Conservation (phyloP, 495 filamentous ascomycete genomes). For the Penicillium soppii region DNA sequence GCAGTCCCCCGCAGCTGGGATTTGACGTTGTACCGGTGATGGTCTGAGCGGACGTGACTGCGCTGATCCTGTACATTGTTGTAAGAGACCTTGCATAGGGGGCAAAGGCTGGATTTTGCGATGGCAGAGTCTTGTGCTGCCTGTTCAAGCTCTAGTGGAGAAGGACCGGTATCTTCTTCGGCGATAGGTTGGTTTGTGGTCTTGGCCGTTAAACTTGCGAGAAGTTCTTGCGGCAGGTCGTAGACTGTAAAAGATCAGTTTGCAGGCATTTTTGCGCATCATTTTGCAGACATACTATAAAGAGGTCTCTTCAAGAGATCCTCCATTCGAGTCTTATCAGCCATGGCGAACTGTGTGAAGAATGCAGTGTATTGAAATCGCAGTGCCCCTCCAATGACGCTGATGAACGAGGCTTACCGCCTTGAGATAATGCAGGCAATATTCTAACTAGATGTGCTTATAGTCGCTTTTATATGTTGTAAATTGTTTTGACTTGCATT, state of each 20-base stretch:
- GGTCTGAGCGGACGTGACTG: slow-evolving; percentile 83
- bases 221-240: slow-evolving; percentile 77
- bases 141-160: slow-evolving; percentile 20
- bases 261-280: neutral
- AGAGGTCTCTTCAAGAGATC: slow-evolving; percentile 62
- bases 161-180: slow-evolving; percentile 19
- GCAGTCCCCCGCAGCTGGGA: slow-evolving; percentile 72
- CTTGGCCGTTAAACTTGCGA: slow-evolving; percentile 66
- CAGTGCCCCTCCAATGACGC: slow-evolving; percentile 24
- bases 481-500: neutral
- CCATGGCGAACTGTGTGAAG: slow-evolving; percentile 19
- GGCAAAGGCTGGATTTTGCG: slow-evolving; percentile 72
- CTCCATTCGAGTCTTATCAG: slow-evolving; percentile 30
- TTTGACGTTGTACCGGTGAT: slow-evolving; percentile 93
- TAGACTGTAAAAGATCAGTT: slow-evolving; percentile 60
- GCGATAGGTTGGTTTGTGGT: slow-evolving; percentile 32
- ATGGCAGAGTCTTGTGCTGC: slow-evolving; percentile 43
- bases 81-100: slow-evolving; percentile 73
- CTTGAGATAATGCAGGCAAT: slow-evolving; percentile 9
- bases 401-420: slow-evolving; percentile 21
- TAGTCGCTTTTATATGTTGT: neutral
- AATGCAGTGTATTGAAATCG: slow-evolving; percentile 5
- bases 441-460: neutral
- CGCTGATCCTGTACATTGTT: slow-evolving; percentile 76
- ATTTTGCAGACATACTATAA: slow-evolving; percentile 44